A percentile compares a stretch with the other conserved stretches of the same genome.
phyloP scores from a whole-genome alignment of 148 eudicot species.

The Fagopyrum esculentum region DNA sequence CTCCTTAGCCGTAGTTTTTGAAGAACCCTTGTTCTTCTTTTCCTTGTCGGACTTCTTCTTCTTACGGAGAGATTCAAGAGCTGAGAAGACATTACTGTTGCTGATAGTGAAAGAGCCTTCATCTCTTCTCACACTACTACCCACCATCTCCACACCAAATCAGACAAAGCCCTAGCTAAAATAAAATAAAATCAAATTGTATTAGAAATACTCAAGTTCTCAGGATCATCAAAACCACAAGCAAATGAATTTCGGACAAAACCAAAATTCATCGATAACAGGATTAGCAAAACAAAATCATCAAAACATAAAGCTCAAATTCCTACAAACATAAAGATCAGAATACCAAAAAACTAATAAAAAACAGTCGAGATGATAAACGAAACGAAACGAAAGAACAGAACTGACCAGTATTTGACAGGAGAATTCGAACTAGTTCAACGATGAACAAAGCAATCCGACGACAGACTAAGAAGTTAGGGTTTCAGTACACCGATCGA shows the following conservation, averaged over 20 bases:
- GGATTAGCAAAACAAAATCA: neutral
- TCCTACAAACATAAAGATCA: neutral
- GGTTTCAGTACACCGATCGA: neutral
- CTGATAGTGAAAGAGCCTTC: constrained; percentile 46
- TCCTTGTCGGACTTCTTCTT: constrained; percentile 74
- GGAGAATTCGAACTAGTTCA: neutral
- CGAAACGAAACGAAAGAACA: neutral
- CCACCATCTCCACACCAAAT: constrained; percentile 36
- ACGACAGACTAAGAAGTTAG: neutral
- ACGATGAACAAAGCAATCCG: neutral
- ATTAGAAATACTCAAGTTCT: neutral
- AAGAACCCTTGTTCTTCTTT: constrained; percentile 43
- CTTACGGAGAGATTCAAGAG: constrained; percentile 66
- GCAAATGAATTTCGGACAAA: neutral
- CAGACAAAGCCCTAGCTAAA: neutral
- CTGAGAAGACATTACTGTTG: constrained; percentile 84
- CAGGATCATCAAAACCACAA: neutral
- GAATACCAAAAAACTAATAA: neutral
- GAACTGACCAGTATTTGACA: neutral
- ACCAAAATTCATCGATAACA: neutral
- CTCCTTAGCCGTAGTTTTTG: constrained; percentile 33
- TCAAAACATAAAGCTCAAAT: neutral
- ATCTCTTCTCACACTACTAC: constrained; percentile 52
- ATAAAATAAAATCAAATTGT: neutral
- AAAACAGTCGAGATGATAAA: no score